Percentiles rank a stretch among this genome's conserved stretches.
Conservation (phyloP, 1,284 basidiomycete genomes). For the Puccinia triticina region DNA sequence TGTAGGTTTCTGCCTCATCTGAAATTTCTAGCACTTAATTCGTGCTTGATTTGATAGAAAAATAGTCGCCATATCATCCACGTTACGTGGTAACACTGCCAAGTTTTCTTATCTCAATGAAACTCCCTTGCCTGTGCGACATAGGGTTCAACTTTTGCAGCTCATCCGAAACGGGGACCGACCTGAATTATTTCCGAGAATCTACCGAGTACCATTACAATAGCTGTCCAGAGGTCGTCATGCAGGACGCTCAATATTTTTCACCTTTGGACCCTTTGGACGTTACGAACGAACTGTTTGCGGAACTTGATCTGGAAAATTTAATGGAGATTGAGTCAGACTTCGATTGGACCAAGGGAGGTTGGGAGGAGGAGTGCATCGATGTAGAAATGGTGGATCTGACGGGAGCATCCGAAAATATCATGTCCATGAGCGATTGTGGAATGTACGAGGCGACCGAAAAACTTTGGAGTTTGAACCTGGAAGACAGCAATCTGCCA, state of each 20-base stretch:
- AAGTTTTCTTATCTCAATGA: background rate
- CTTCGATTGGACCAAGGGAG: background rate
- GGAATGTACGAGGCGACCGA: conserved; percentile 13
- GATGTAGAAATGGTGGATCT: conserved; percentile 25
- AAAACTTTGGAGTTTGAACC: background rate
- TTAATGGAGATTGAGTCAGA: background rate
- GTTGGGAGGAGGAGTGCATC: conserved; percentile 4
- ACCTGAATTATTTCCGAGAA: background rate
- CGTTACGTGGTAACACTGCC: background rate
- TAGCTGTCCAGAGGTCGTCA: conserved; percentile 4
- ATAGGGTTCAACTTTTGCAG: background rate
- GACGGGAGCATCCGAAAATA: background rate
- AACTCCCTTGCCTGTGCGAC: background rate
- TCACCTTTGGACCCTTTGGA: conserved; percentile 1
- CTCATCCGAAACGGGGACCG: background rate
- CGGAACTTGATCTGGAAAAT: background rate
- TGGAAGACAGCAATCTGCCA: background rate
- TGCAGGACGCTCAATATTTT: conserved; percentile 17
- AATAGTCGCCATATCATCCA: background rate
- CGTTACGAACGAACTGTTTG: background rate
- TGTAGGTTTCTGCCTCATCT: background rate
- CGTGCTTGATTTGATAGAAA: background rate
- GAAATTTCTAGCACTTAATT: background rate
- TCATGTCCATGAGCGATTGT: background rate
- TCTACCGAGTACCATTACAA: background rate